Evolutionary conservation across 2,329 filamentous ascomycete genomes (phyloP), one percentile per base, ranked within the genome.

Genomic region (Talaromyces funiculosus): DNA sequence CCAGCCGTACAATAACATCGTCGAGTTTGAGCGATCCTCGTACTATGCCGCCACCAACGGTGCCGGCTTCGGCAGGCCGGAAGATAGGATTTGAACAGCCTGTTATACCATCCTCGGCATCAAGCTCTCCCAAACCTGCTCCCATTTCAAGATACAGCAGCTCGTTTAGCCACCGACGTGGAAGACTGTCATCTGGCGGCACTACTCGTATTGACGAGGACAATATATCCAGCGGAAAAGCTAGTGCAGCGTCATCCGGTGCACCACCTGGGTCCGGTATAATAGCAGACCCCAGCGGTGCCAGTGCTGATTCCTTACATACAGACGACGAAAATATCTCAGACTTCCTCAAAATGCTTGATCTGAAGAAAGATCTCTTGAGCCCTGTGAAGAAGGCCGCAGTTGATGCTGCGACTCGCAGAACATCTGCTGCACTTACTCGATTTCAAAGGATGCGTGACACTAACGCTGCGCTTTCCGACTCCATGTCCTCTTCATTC

Each of bases 241-340:
- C 75, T 3, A 82, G 80, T 65, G 75, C 79, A 38, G 73, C 78
- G 14, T 82, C 80, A 31, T 82, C 80, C n/a, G 72, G 69, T 56
- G 77, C 75, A 35, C 83, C 85, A 65, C 91, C 90, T 43, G 90
- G 89, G 7, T 96, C 92, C 1, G 91, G 89, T 2, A 79, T 94
- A 29, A 81, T 96, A 55, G 85, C 90, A 31, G 91, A 85, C 63
- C 76, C 89, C 64, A 82, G 82, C 26, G 87, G 84, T 9, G 86
- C 81, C 53, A 85, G 82, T 70, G 83, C 80, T 2, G 86, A 84
- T 31, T 87, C 71, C 80, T 86, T 81, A 80, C 90, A 70, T 80
- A 90, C 88, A 0, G 93, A 97, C 67, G 92, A 96, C 68, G 90
- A 96, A 67, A 92, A 94, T 64, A 96, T 99, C 42, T 91, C 90